Evolutionary conservation across 2,329 filamentous ascomycete genomes (phyloP).

Genomic region (Calonectria honghensis): DNA sequence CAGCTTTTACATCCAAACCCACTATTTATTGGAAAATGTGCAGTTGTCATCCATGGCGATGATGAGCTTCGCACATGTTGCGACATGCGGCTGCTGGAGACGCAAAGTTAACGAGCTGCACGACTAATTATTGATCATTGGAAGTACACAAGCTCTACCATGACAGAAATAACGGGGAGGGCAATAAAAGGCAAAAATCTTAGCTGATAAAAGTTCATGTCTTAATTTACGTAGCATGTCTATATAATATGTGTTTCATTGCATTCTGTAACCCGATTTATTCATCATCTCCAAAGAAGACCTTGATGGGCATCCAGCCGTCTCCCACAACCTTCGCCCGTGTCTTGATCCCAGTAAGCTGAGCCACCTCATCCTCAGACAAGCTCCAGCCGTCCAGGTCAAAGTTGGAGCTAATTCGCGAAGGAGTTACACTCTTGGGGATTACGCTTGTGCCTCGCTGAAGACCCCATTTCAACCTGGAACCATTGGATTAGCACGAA

Average conservation of each 20-base stretch:
- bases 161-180: not conserved
- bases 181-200: not conserved
- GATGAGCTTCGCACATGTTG: not conserved
- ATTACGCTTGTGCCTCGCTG: slow-evolving; percentile 38
- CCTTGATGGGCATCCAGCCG: slow-evolving; percentile 39
- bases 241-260: not conserved
- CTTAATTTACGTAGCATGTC: not conserved
- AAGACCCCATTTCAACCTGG: slow-evolving; percentile 39
- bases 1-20: not conserved
- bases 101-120: not conserved
- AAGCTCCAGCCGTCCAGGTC: slow-evolving; percentile 38
- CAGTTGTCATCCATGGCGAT: no score
- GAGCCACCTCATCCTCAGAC: slow-evolving; percentile 25
- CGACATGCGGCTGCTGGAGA: not conserved
- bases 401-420: slow-evolving; percentile 38
- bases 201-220: not conserved
- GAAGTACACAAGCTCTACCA: not conserved
- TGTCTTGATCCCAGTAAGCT: slow-evolving; percentile 32
- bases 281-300: slow-evolving; percentile 41
- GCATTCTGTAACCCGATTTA: not conserved
- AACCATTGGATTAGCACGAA: not conserved
- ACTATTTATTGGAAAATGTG: not conserved
- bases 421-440: slow-evolving; percentile 37
- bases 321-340: slow-evolving; percentile 36
- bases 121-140: accelerated